Evolutionary conservation across 306 rosid genomes (phyloP), one percentile per base, ranked within the genome.

Genomic region (Fragaria vesca): DNA sequence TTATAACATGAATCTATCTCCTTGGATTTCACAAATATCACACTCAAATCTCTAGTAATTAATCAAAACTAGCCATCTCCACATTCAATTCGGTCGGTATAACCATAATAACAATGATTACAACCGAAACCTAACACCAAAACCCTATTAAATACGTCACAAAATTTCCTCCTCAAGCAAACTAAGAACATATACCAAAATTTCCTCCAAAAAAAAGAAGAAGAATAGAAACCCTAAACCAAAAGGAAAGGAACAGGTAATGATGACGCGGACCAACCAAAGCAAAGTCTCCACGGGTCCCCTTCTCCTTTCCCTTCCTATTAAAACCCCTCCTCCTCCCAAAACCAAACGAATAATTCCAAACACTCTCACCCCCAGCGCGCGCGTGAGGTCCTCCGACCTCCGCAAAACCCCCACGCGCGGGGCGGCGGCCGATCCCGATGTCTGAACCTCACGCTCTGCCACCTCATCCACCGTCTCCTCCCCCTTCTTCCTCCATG

Each of bases 331-430:
- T 75, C 65, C 65, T 26, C 78, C 78, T 45, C 76, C 16, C 66
- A 36, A n/a, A 83, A 55, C 48, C 4, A 18, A 80, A 81, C 78
- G 79, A 66, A 45, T 46, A 69, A 45, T 30, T 81, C 89, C 78
- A 87, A 87, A 82, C 76, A 84, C 69, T 70, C 20, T 15, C n/a
- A 5, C 3, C 87, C 51, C 15, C 15, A 58, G 69, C 85, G 77
- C 85, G 55, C 86, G 87, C 87, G 92, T 83, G 98, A 89, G 98
- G 97, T 91, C 95, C 78, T 79, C 71, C 86, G 93, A 82, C 97
- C 98, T 87, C 98, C 81, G 91, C 91, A 83, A 87, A 77, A 3
- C 66, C 81, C 85, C 84, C 85, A 43, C 2, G 6, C 50, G 43
- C 68, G 87, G 85, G 86, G 88, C 83, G 78, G 87, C 81, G 86